Evolutionary conservation across 1,139 yeast genomes (phyloP), one percentile per base, ranked within the genome.

Genomic region (Kazachstania sp.): DNA sequence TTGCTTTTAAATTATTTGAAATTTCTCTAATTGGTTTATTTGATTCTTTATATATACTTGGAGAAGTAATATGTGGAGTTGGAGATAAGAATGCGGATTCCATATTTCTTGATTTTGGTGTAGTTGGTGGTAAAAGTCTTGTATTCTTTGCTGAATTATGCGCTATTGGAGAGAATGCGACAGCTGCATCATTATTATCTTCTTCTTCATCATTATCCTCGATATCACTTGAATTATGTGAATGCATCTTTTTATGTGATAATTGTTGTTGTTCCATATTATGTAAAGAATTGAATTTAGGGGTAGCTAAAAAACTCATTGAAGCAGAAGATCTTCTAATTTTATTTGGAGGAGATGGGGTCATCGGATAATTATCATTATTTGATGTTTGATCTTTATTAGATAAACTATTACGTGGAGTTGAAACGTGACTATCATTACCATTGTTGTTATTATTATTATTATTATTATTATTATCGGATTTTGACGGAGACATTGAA

Each of bases 1-100:
- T 61, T 15, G 77, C 71, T 49, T 69, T 68, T 39, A 74, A 61
- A 48, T 69, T 70, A 26, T 68, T 60, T 0, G 77, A 70, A 29
- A 73, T 65, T 49, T 69, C 69, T 43, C 71, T 62, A 19, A 71
- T 67, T 26, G 72, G 71, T 49, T 60, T 64, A 12, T 59, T 61
- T 18, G 58, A 57, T n/a, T 63, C 67, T 38, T 56, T 51, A 8
- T 43, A 37, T 19, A 48, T 41, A 13, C 64, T 58, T 8, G 72
- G 72, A 0, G 71, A 66, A 46, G 65, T 69, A 46, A 69, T 51
- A 39, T 59, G 57, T 1, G 71, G 71, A 3, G 71, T 62, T n/a
- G 67, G 67, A n/a, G 65, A 63, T 31, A 59, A 49, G 34, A 56
- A 60, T 15, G 36, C n/a, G n/a, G 57, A 50, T 47, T 59, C 64